Evolutionary conservation across 345 rosid species (phyloP).

Genomic region (Rhodomyrtus tomentosa): DNA sequence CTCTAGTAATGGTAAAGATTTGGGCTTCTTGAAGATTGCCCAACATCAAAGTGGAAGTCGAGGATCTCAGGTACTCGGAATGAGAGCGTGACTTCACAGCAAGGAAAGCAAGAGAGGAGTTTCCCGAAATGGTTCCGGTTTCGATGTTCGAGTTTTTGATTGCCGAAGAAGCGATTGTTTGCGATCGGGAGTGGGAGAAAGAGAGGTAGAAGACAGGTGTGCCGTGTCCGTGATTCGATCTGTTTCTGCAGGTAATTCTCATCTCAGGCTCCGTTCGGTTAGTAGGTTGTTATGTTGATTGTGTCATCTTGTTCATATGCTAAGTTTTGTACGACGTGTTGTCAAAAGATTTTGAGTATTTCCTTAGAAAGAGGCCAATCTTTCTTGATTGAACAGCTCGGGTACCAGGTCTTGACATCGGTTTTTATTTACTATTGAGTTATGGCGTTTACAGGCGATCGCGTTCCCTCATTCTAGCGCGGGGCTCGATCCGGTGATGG

Average conservation of each 20-base stretch:
- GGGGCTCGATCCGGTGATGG: not conserved
- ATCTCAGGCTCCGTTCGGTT: accelerated
- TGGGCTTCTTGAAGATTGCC: not conserved
- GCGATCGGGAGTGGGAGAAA: not conserved
- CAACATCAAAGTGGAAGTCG: not conserved
- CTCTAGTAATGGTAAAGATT: not conserved
- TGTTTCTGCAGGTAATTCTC: not conserved
- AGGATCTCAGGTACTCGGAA: not conserved
- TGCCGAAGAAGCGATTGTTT: not conserved
- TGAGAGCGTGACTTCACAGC: not conserved
- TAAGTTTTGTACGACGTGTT: not conserved
- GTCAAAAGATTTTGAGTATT: not conserved
- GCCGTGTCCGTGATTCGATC: not conserved
- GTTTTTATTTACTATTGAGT: no score
- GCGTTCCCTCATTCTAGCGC: not conserved
- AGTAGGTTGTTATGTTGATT: not conserved
- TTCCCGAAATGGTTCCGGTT: not conserved
- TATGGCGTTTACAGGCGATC: not conserved
- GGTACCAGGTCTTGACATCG: not conserved
- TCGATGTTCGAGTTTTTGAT: not conserved
- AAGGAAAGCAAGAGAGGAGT: not conserved
- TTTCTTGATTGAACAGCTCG: not conserved
- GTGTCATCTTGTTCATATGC: not conserved
- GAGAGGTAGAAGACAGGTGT: not conserved
- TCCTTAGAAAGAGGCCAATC: not conserved